A percentile compares a stretch with the other conserved stretches of the same genome.
Evolutionary conservation across 768 basidiomycete species (phyloP).

Genomic region (Mycena crocata): DNA sequence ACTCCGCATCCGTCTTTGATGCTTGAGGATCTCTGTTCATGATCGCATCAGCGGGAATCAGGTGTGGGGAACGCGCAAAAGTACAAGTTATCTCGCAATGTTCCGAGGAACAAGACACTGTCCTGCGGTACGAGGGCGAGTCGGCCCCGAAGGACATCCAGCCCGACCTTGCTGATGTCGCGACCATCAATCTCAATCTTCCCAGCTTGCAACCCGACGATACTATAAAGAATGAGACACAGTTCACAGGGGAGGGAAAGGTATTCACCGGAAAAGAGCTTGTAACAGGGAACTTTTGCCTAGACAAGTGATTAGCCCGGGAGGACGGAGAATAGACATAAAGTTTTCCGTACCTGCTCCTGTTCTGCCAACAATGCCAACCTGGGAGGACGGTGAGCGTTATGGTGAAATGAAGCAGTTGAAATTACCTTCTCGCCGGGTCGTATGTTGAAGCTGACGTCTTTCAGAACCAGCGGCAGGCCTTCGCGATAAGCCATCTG

Average conservation of each 20-base stretch:
- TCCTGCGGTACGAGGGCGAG: constrained; percentile 81
- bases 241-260: not conserved
- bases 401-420: no score
- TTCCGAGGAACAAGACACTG: constrained; percentile 63
- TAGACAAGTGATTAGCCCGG: constrained; percentile 14
- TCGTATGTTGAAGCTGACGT: constrained; percentile 63
- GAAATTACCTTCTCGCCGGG: constrained; percentile 69
- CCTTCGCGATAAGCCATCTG: constrained; percentile 70
- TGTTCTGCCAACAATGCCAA: constrained; percentile 62
- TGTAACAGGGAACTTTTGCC: constrained; percentile 71
- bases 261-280: constrained; percentile 62
- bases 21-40: constrained; percentile 63
- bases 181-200: constrained; percentile 67
- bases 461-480: constrained; percentile 73
- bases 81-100: constrained; percentile 60
- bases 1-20: constrained; percentile 66
- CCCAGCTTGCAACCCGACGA: constrained; percentile 70
- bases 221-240: constrained; percentile 45
- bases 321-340: constrained; percentile 5
- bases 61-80: not conserved
- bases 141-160: constrained; percentile 62
- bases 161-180: constrained; percentile 64
- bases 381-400: constrained; percentile 34
- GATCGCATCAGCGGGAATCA: not conserved
- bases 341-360: constrained; percentile 38